phyloP scores from a whole-genome alignment of 345 rosid species.

The Gynandropsis gynandra region DNA sequence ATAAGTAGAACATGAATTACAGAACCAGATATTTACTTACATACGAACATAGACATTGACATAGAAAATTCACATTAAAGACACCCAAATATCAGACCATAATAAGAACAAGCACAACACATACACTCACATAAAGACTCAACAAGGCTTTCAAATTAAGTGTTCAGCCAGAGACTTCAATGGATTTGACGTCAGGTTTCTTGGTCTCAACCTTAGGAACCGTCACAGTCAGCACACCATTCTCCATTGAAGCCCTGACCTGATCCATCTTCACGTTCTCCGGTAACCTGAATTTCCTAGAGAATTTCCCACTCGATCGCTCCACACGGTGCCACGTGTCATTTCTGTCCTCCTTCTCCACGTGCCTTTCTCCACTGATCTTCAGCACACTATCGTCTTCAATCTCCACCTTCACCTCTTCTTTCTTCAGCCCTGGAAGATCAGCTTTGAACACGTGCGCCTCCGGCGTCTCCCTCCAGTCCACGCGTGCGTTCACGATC shows the following conservation, averaged over 20 bases:
- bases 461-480: conserved; percentile 29
- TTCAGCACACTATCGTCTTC: conserved; percentile 30
- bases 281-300: conserved; percentile 30
- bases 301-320: conserved; percentile 24
- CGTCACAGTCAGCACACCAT: conserved; percentile 42
- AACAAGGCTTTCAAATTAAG: neutral
- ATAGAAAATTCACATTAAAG: too few species aligned
- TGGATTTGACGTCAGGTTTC: conserved; percentile 34
- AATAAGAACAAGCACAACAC: too few species aligned
- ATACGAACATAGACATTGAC: too few species aligned
- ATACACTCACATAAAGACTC: neutral
- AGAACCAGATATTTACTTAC: too few species aligned
- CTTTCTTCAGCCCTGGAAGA: conserved; percentile 29
- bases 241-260: conserved; percentile 50
- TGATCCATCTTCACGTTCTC: conserved; percentile 33
- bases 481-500: conserved; percentile 27
- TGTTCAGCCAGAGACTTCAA: conserved; percentile 38
- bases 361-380: conserved; percentile 32
- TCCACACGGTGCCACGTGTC: conserved; percentile 30
- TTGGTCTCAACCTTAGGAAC: conserved; percentile 38
- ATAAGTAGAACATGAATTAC: too few species aligned
- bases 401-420: conserved; percentile 38
- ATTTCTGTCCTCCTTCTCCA: conserved; percentile 33
- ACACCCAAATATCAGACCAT: too few species aligned
- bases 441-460: conserved; percentile 33